Base-by-base conservation (phyloP, 129 eudicot species). In the Lonicera japonica region DNA sequence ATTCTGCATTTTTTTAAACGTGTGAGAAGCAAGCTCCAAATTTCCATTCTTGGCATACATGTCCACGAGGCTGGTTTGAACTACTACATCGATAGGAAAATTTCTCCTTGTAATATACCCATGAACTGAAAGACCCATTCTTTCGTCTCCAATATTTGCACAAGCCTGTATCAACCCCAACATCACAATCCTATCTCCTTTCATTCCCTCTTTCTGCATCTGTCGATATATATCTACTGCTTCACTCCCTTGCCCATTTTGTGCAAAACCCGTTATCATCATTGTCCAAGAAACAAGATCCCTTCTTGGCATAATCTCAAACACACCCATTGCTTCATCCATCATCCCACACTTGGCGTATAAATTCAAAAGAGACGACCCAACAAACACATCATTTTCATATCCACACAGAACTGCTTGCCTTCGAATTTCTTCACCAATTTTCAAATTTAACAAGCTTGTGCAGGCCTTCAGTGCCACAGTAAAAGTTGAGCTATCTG, bases 401-500 rank as follows among this genome's bases (percentile, higher is more conserved):
- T 83, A 90, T 70, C 95, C 97, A 65, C 73, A 72, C 16, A 76
- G 74, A 11, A 60, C 68, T 7, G 80, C 95, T 10, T 61, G 70
- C 54, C 55, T 63, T 68, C 92, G 74, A 60, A 90, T 77, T 24
- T 76, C 80, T 48, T 69, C 83, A 0, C 95, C 97, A 64, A 46
- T 64, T 58, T 81, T 75, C 69, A 86, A 74, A 67, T 90, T 78
- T 77, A 74, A 63, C 70, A 67, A 59, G 63, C 73, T 76, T 5
- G 92, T 66, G 70, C 97, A 90, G 57, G 97, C 95, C 73, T 83
- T 90, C 64, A 86, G 75, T 5, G 89, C 79, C 50, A 86, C 68
- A 0, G 95, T 90, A 71, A 90, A 90, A 54, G 97, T 80, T 39
- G 97, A 90, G 83, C 97, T 90, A 52, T 90, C 97, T 4, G 87